Evolutionary conservation across 1,139 yeast species (phyloP).

Genomic region (Meyerozyma elateridarum): DNA sequence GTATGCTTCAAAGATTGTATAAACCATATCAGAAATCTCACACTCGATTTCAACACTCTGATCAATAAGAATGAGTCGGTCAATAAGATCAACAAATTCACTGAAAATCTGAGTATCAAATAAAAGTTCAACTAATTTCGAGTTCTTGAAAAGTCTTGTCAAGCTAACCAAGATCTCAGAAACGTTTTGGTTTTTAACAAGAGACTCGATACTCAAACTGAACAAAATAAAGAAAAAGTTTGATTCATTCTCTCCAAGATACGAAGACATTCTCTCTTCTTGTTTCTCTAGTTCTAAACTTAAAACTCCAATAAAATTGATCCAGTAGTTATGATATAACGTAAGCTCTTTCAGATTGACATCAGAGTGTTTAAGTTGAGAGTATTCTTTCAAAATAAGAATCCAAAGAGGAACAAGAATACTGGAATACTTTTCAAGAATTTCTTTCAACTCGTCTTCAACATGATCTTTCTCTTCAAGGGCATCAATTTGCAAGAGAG

Average conservation of each 20-base stretch:
- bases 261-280: constrained; percentile 36
- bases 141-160: constrained; percentile 52
- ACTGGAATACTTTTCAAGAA: constrained; percentile 56
- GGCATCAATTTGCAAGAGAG: constrained; percentile 58
- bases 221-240: constrained; percentile 78
- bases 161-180: constrained; percentile 50
- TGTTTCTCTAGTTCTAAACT: constrained; percentile 60
- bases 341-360: constrained; percentile 47
- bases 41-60: constrained; percentile 49
- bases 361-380: constrained; percentile 57
- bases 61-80: constrained; percentile 62
- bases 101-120: constrained; percentile 67
- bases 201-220: constrained; percentile 78
- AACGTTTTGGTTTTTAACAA: constrained; percentile 44
- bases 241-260: constrained; percentile 56
- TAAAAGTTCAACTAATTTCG: constrained; percentile 54
- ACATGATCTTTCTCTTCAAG: constrained; percentile 21
- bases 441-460: constrained; percentile 31
- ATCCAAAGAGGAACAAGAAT: constrained; percentile 77
- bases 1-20: constrained; percentile 39
- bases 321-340: constrained; percentile 67
- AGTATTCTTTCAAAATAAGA: constrained; percentile 66
- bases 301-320: constrained; percentile 72
- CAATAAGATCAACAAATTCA: constrained; percentile 74
- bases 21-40: constrained; percentile 53